phyloP scores from a whole-genome alignment of 2,329 filamentous ascomycete genomes.

The Aspergillus aculeatus region DNA sequence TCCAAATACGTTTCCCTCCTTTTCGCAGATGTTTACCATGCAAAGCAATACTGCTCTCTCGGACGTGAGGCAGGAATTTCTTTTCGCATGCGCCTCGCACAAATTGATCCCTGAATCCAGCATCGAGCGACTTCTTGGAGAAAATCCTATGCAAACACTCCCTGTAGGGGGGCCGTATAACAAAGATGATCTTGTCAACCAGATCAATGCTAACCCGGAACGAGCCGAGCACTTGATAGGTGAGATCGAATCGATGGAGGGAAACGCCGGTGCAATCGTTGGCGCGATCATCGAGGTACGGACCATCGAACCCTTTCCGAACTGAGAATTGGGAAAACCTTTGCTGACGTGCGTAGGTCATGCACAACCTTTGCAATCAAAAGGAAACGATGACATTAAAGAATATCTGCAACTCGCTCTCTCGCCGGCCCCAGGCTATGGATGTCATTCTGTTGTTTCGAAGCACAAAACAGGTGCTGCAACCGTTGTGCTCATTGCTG shows the following conservation, averaged over 20 bases:
- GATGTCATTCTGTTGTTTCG: conserved; percentile 62
- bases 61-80: conserved; percentile 75
- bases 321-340: not conserved
- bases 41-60: conserved; percentile 59
- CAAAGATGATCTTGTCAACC: conserved; percentile 74
- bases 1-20: conserved; percentile 61
- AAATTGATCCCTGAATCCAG: conserved; percentile 75
- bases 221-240: conserved; percentile 72
- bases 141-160: conserved; percentile 76
- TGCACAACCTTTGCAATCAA: conserved; percentile 56
- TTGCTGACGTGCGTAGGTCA: conserved; percentile 38
- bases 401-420: conserved; percentile 58
- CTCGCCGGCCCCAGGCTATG: conserved; percentile 55
- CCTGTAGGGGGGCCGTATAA: conserved; percentile 63
- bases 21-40: conserved; percentile 64
- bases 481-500: conserved; percentile 57
- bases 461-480: conserved; percentile 56
- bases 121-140: conserved; percentile 77
- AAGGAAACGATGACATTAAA: conserved; percentile 65
- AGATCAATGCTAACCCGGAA: conserved; percentile 74
- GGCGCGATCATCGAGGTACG: conserved; percentile 71
- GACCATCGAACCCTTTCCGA: not conserved
- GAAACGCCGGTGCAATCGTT: conserved; percentile 83
- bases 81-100: conserved; percentile 87
- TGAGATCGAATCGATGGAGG: conserved; percentile 85